Evolutionary conservation across 2,329 filamentous ascomycete species (phyloP), one percentile per base, ranked within the genome.

Genomic region (Onygenales sp.): DNA sequence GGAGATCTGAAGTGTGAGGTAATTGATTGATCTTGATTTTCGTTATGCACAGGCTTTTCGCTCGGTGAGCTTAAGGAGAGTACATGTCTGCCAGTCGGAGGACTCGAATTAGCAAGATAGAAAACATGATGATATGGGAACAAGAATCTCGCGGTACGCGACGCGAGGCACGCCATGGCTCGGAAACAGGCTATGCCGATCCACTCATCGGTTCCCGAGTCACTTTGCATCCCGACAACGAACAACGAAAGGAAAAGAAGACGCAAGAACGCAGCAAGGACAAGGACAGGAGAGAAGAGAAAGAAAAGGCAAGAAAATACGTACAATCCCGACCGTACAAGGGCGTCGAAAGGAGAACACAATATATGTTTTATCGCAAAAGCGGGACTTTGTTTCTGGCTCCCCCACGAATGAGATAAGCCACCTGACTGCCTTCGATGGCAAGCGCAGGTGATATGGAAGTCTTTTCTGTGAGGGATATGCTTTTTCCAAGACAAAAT

Each of bases 31-130:
- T 69, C 56, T 61, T 64, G 61, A 59, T 63, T 66, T 61, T 63
- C 61, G 60, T 62, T 65, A 67, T 69, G 67, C 67, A 71, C 69
- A 71, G 63, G 65, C 59, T 63, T 66, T 63, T 61, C 54, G 58
- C 62, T 61, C 56, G 58, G 57, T 58, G 56, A 62, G 59, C 42
- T 59, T 61, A 71, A 67, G 61, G 58, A 66, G 65, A 68, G 66
- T 70, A 71, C 70, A 71, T 70, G 68, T 72, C 70, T 73, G 69
- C 63, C 64, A 58, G 58, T 54, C 53, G 64, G 56, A 66, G 56
- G 60, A 52, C 52, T 61, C 61, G 58, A 57, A 73, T 73, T 73
- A 73, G 70, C 63, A 70, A 62, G 54, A 54, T 60, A 58, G 57
- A 61, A 58, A 58, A 56, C 42, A 45, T 42, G 45, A 40, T 8